These are phyloP conservation scores for Juglanconis oblonga DNA, from an alignment of 2,329 filamentous ascomycete genomes.

Conservation along the genomic window DNA sequence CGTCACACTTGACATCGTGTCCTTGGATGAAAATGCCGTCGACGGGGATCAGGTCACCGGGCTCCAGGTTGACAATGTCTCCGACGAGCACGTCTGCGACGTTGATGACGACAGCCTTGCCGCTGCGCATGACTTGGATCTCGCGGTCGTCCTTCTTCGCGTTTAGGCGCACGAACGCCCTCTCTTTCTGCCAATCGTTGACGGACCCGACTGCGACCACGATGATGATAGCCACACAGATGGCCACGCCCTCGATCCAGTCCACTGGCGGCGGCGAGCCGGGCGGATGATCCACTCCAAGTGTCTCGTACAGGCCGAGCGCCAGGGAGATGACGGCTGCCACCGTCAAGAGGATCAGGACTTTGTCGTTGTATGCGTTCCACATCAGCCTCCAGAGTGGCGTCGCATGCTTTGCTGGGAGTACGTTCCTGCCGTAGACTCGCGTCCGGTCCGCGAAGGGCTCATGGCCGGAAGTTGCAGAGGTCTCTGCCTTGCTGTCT, in stretches of 20 bases:
- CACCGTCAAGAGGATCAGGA: constrained; percentile 66
- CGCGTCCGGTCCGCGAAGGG: constrained; percentile 52
- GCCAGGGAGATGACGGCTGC: constrained; percentile 68
- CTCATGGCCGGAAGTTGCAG: constrained; percentile 11
- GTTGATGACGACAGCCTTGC: constrained; percentile 57
- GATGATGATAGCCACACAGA: constrained; percentile 59
- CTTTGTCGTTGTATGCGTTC: constrained; percentile 72
- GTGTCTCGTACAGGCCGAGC: constrained; percentile 66
- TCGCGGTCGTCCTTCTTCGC: constrained; percentile 58
- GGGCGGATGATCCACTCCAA: constrained; percentile 42
- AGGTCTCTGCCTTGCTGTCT: constrained; percentile 14
- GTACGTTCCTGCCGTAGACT: constrained; percentile 56
- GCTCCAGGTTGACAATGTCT: constrained; percentile 64
- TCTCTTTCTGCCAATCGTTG: constrained; percentile 63
- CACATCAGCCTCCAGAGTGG: constrained; percentile 59
- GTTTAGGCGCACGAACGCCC: constrained; percentile 58
- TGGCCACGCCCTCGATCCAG: constrained; percentile 63
- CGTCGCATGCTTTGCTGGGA: constrained; percentile 59
- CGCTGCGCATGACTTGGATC: constrained; percentile 63
- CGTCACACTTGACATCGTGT: constrained; percentile 65
- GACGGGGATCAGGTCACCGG: constrained; percentile 64
- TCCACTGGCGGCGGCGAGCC: constrained; percentile 45
- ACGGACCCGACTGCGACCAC: constrained; percentile 58
- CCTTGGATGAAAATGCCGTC: constrained; percentile 65
- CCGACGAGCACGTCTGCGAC: constrained; percentile 64